Evolutionary conservation across 495 filamentous ascomycete species (phyloP), one percentile per base, ranked within the genome.

Genomic region (Penicillium daleae): DNA sequence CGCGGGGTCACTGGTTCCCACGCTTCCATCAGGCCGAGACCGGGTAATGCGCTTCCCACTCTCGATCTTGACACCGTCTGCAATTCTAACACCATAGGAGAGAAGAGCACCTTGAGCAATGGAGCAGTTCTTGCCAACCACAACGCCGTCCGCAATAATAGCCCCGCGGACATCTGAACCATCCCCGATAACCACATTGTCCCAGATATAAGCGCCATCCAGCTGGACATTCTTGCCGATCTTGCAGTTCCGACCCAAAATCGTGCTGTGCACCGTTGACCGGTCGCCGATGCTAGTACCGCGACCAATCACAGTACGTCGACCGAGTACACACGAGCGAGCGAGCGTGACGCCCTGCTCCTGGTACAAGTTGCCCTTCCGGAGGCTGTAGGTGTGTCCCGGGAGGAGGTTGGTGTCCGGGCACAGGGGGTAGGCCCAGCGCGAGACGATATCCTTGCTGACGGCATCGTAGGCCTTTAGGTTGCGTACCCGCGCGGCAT

Each of bases 351-450:
- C 88, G 9, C 85, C 85, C 53, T 89, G 82, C 70, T 89, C 90
- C 62, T 86, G 87, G 75, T 91, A 93, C 29, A 90, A 72, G 52
- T 83, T 85, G 8, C 86, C 86, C 66, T 85, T 86, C 57, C 82
- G 76, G 49, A 89, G 78, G 56, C 83, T 85, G 74, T 93, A 99
- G 17, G 82, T 86, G 66, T 96, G 92, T 9, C 86, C 90, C 2
- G 84, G 80, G 5, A 92, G 71, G 29, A 97, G 73, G 71, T 98
- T 98, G 67, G 86, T 94, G 62, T 97, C 93, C 3, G 95, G 96
- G 63, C 89, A 90, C 27, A 97, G 81, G n/a, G 96, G 95, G 64
- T 93, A 93, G n/a, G 92, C 86, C 91, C 92, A 97, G 48, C 93
- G 84, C 27, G 85, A 85, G 29, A 95, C 81, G n/a, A 97, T 81